These are phyloP conservation scores for Tylopilus vinaceipallidus DNA, from an alignment of 768 basidiomycete species.

Conservation along the genomic window DNA sequence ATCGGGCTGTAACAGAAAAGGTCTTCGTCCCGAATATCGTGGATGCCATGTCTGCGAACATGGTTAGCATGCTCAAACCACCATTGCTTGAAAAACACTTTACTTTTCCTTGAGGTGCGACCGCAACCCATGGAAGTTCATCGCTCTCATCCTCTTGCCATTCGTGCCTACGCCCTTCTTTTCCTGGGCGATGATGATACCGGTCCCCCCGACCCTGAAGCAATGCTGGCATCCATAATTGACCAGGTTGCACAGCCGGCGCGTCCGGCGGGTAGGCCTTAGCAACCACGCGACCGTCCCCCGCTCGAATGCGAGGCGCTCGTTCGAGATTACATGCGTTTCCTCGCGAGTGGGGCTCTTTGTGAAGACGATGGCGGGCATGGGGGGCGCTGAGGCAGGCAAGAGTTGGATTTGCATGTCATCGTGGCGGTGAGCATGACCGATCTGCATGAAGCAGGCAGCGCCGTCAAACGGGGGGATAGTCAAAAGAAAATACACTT, in stretches of 20 bases:
- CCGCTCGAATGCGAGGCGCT: slow-evolving; percentile 18
- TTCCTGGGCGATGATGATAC: neutral
- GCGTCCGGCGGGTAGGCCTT: slow-evolving; percentile 19
- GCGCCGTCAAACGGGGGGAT: neutral
- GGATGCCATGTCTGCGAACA: slow-evolving; percentile 50
- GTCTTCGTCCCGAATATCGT: slow-evolving; percentile 53
- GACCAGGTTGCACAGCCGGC: slow-evolving; percentile 32
- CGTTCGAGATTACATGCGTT: neutral
- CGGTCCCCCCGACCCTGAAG: no score
- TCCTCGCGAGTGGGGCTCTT: no score
- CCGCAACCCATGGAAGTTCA: slow-evolving; percentile 54
- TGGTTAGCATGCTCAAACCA: no score
- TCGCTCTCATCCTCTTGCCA: slow-evolving; percentile 23
- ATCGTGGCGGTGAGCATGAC: slow-evolving; percentile 65
- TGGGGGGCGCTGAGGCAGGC: rapidly evolving
- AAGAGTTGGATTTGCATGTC: slow-evolving; percentile 43
- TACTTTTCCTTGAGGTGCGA: slow-evolving; percentile 66
- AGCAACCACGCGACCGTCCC: slow-evolving; percentile 24
- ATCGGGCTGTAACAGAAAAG: slow-evolving; percentile 33
- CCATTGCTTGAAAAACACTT: no score
- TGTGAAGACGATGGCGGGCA: no score
- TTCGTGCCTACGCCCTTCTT: neutral
- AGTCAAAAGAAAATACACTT: slow-evolving; percentile 14
- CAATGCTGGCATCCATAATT: slow-evolving; percentile 59
- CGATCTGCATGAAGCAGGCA: slow-evolving; percentile 39